Evolutionary conservation across 2,329 filamentous ascomycete species (phyloP).

Genomic region (Botrytis paeoniae): DNA sequence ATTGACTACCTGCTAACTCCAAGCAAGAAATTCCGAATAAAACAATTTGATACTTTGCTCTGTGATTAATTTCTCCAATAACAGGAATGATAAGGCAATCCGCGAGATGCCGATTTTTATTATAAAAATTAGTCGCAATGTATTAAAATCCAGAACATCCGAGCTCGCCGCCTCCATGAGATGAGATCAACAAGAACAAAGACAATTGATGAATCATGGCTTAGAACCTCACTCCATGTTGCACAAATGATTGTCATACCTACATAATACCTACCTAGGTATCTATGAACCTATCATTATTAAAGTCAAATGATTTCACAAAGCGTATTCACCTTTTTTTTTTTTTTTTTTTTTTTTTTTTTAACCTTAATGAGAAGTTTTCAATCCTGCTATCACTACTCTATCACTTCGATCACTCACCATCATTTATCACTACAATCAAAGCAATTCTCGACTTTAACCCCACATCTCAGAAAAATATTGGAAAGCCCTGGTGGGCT

Average conservation of each 20-base stretch:
- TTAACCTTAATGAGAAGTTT: neutral
- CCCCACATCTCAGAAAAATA: constrained; percentile 2
- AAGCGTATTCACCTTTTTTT: neutral
- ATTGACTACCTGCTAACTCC: neutral
- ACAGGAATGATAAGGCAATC: neutral
- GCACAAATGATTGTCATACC: neutral
- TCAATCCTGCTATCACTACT: neutral
- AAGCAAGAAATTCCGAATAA: neutral
- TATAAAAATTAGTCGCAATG: neutral
- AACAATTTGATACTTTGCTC: neutral
- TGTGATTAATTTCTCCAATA: neutral
- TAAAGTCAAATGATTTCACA: neutral
- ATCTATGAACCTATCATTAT: neutral
- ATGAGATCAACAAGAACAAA: constrained; percentile 1
- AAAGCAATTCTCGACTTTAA: neutral
- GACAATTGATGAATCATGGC: constrained; percentile 9
- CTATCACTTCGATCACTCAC: neutral
- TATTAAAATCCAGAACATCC: neutral
- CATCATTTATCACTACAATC: neutral
- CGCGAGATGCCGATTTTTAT: no score
- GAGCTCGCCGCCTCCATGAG: neutral
- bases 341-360: rapidly evolving
- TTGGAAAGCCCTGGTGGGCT: constrained; percentile 10
- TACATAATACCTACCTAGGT: neutral
- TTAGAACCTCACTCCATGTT: neutral